Evolutionary conservation across 768 basidiomycete species (phyloP), one percentile per base, ranked within the genome.

Genomic region (Mycena alexandri): DNA sequence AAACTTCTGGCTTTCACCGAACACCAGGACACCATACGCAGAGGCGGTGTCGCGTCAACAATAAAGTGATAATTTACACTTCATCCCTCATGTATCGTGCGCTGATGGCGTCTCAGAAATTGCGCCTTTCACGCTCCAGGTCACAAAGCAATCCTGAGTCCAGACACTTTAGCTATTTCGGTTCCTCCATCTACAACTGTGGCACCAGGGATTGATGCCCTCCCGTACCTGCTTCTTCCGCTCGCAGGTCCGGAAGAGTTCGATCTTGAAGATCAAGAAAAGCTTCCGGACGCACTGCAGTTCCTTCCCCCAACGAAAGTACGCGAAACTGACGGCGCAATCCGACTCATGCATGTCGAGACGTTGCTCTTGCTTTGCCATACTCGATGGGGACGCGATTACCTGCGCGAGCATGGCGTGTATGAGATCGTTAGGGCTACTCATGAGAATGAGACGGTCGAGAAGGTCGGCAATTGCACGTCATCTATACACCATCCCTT

Each of bases 161-260:
- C 88, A 16, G 94, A 96, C 57, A 79, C 86, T 2, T 83, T 83
- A 8, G 75, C 73, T 43, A 83, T 91, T 22, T 71, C 86, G 16
- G 83, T 92, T 7, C 85, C 87, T 5, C 88, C 92, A 1, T 89
- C 90, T 19, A 80, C 79, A n/a, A 72, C 74, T 16, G 78, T 77
- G 4, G 89, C 91, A 4, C 88, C 93, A 2, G 95, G 96, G 6
- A 89, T 98, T 41, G 92, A 95, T 77, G 87, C 92, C 2, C 84
- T 99, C 12, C 92, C 94, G 0, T 93, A 90, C 74, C 83, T 99
- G 13, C 84, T 99, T 4, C 86, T 96, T 0, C 97, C 98, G 0
- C 83, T 99, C 2, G 95, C 97, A 46, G 96, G 97, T 8, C 92
- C 95, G 1, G 98, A 99, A 78, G 98, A 99, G 78, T 90, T 94